A percentile compares a stretch with the other conserved stretches of the same genome.
Conservation (phyloP, 2,329 filamentous ascomycete species). For the Claviceps monticola region DNA sequence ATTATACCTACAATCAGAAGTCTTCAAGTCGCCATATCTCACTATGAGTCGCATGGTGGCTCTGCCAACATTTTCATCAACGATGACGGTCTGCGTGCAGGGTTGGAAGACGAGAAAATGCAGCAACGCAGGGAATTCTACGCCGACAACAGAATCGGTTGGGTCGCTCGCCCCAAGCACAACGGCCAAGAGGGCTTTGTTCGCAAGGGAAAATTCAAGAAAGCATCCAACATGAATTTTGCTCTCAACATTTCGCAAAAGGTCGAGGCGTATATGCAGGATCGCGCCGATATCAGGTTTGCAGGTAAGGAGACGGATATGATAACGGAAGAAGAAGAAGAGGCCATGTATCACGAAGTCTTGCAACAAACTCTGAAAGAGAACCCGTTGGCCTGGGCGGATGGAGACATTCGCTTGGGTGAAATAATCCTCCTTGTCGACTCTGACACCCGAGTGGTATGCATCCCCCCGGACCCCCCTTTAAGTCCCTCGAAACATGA, state of each 20-base stretch:
- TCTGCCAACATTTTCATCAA: conserved; percentile 43
- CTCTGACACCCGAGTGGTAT: conserved; percentile 49
- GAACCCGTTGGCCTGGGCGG: conserved; percentile 35
- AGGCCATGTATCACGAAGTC: conserved; percentile 33
- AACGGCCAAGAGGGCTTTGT: conserved; percentile 34
- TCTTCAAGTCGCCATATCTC: conserved; percentile 33
- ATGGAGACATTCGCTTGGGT: conserved; percentile 45
- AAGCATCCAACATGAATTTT: conserved; percentile 66
- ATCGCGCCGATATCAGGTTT: conserved; percentile 12
- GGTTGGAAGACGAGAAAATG: conserved; percentile 27
- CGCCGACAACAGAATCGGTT: conserved; percentile 32
- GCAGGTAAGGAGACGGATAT: conserved; percentile 9
- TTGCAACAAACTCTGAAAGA: conserved; percentile 37
- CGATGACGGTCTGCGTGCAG: conserved; percentile 46
- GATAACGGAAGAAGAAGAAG: conserved; percentile 19
- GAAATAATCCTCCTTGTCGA: conserved; percentile 55
- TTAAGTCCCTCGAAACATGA: not conserved
- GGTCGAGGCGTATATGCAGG: conserved; percentile 44
- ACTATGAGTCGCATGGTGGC: conserved; percentile 33
- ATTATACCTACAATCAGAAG: conserved; percentile 36
- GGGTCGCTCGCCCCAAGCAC: conserved; percentile 32
- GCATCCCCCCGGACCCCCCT: no score
- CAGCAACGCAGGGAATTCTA: conserved; percentile 32
- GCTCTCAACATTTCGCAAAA: conserved; percentile 46
- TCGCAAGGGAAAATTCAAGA: conserved; percentile 54